These are phyloP conservation scores for Sanghuangporus baumii DNA, from an alignment of 1,284 basidiomycete species.

Conservation along the genomic window DNA sequence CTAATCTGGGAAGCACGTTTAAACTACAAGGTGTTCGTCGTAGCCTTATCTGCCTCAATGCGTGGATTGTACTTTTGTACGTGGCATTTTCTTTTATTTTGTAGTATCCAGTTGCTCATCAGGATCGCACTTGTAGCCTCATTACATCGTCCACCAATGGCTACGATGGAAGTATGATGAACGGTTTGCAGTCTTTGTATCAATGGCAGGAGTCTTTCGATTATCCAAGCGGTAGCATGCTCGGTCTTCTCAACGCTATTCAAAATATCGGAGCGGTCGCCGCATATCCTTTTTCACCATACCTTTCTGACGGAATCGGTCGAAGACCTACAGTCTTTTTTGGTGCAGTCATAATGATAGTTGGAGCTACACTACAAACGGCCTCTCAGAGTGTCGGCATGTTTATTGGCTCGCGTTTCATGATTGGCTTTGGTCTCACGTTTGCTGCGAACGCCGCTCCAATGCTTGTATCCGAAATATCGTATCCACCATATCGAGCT, in stretches of 20 bases:
- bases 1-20: background rate
- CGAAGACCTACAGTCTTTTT: constrained; percentile 25
- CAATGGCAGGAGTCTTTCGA: constrained; percentile 32
- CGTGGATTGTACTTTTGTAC: constrained; percentile 20
- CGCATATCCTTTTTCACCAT: constrained; percentile 26
- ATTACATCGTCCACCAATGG: constrained; percentile 26
- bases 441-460: constrained; percentile 48
- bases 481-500: constrained; percentile 48
- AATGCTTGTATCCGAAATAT: constrained; percentile 49
- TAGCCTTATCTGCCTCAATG: constrained; percentile 20
- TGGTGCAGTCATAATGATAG: constrained; percentile 26
- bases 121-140: constrained; percentile 8
- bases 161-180: constrained; percentile 27
- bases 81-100: background rate
- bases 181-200: constrained; percentile 23
- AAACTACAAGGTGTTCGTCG: background rate
- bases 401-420: constrained; percentile 33
- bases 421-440: constrained; percentile 51
- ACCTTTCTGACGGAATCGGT: constrained; percentile 26
- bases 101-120: background rate
- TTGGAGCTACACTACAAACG: constrained; percentile 26
- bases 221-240: constrained; percentile 25
- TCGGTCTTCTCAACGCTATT: constrained; percentile 26
- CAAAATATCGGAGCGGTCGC: constrained; percentile 17
- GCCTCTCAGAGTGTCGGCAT: constrained; percentile 26